Evolutionary conservation across 306 rosid genomes (phyloP).

Genomic region (Cicer cuneatum): DNA sequence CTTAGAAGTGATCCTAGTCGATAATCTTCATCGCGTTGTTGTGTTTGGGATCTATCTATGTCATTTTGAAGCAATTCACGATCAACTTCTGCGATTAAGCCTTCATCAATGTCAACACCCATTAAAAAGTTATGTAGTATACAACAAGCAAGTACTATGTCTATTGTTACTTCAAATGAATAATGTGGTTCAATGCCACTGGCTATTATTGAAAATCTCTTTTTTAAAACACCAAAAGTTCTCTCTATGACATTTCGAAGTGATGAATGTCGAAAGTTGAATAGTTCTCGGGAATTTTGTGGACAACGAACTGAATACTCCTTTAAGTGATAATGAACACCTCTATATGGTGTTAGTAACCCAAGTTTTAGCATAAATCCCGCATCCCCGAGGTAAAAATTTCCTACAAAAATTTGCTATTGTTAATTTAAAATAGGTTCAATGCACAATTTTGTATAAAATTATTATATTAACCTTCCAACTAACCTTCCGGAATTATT

Average conservation of each 20-base stretch:
- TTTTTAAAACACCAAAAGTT: not conserved
- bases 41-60: not conserved
- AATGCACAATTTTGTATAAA: no score
- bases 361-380: not conserved
- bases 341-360: slow-evolving; percentile 5
- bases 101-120: not conserved
- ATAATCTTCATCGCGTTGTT: not conserved
- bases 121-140: not conserved
- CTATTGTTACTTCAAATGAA: not conserved
- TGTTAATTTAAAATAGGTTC: not conserved
- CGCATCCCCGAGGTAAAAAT: not conserved
- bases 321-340: slow-evolving; percentile 1
- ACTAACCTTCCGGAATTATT: no score
- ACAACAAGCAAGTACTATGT: not conserved
- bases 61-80: not conserved
- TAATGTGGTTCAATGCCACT: not conserved
- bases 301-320: not conserved
- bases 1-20: not conserved
- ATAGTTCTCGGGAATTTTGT: not conserved
- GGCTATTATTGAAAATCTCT: not conserved
- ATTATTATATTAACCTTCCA: no score
- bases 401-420: not conserved
- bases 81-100: not conserved
- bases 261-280: not conserved
- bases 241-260: not conserved